These are phyloP conservation scores for Obelidium mucronatum DNA, from an alignment of 192 early-diverging fungal species.

Conservation along the genomic window DNA sequence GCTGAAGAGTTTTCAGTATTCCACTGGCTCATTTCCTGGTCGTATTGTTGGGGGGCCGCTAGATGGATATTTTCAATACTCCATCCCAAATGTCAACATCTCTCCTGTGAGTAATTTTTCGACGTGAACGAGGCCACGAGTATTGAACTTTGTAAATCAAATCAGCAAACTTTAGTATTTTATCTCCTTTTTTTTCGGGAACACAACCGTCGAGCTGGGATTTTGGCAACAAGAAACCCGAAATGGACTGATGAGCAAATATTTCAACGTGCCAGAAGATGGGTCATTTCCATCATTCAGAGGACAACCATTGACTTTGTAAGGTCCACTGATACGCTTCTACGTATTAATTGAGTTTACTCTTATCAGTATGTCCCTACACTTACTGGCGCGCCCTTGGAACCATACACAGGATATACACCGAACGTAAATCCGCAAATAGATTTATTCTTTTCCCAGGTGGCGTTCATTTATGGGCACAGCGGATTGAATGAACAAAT, in stretches of 20 bases:
- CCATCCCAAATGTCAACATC: conserved; percentile 32
- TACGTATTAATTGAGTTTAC: neutral
- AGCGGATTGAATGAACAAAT: conserved; percentile 35
- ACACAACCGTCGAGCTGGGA: conserved; percentile 50
- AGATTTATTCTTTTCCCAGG: conserved; percentile 46
- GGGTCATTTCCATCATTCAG: conserved; percentile 56
- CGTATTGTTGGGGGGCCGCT: conserved; percentile 22
- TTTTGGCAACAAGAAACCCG: conserved; percentile 38
- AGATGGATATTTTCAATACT: conserved; percentile 21
- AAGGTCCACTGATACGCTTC: conserved; percentile 1
- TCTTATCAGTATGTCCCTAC: conserved; percentile 44
- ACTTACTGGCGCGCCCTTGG: conserved; percentile 37
- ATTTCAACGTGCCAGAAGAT: conserved; percentile 47
- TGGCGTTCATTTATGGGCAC: conserved; percentile 53
- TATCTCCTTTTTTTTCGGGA: conserved; percentile 45
- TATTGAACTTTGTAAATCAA: neutral
- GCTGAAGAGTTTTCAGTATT: conserved; percentile 29
- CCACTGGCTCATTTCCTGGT: conserved; percentile 30
- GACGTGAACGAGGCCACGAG: neutral
- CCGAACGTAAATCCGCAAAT: conserved; percentile 38
- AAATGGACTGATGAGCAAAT: conserved; percentile 44
- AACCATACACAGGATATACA: conserved; percentile 47
- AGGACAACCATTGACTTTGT: conserved; percentile 46
- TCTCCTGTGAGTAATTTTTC: conserved; percentile 29
- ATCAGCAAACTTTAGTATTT: conserved; percentile 22